Base-by-base conservation (phyloP, 306 rosid species). In the Inga laurina region DNA sequence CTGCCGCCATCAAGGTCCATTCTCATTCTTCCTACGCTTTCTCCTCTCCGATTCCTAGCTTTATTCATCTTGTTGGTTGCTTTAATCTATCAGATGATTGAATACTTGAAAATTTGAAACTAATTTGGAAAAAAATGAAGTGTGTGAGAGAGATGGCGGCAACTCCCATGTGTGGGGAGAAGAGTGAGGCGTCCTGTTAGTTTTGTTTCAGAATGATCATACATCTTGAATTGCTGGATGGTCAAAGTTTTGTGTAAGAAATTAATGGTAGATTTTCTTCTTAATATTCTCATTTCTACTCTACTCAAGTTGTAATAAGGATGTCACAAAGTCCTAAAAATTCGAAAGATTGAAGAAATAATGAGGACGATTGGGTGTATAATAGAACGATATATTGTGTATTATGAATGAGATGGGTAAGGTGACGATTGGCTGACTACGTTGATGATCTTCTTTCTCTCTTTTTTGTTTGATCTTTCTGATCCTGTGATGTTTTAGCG, bases 1-100 rank as follows among this genome's bases (percentile, higher is more conserved):
- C 87, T 41, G 80, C 90, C 37, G 97, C 93, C 79, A 52, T 95
- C 84, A 86, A 92, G 95, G 98, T 81, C 59, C 62, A 39, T 49
- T 44, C 69, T 11, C n/a, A n/a, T 12, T 82, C 27, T 39, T 8
- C 45, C 13, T 0, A 4, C 67, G 39, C 21, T 7, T n/a, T 48
- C 2, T 10, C 10, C 0, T 34, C 24, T 43, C 19, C 16, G 21
- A 3, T 32, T 16, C 35, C 59, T 67, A 2, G 34, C 2, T 7
- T 52, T 19, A 1, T 44, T 30, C 32, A 15, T 16, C 57, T 51
- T 51, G 21, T 18, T 39, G 74, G 30, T 21, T 74, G 16, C 21
- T 32, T 81, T 37, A 18, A 30, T 46, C 74, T 24, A 7, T 61
- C 41, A 10, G 54, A 43, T 43, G 18, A n/a, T 71, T 11, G 5